Base-by-base conservation (phyloP, 352 stramenopile species). In the Phytophthora aleatoria region DNA sequence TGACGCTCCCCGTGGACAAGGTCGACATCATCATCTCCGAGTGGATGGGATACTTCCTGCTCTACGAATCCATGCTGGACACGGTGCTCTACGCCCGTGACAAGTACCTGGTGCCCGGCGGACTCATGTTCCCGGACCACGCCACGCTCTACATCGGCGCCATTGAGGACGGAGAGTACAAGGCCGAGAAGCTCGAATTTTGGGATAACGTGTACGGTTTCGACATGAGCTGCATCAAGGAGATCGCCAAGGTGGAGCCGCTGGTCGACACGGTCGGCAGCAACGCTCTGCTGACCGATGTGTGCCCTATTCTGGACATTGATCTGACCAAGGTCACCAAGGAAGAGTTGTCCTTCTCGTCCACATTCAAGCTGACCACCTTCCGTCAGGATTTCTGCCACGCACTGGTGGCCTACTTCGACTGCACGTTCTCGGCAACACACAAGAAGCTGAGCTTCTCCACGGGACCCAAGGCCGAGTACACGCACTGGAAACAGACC, bases 401-500 rank as follows among this genome's bases (percentile, higher is more conserved):
- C 76, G 97, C 86, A 36, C 87, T 99, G 35, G 97, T 99, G 12
- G 91, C 94, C 0, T 99, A 99, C 74, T 99, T 99, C 76, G 97
- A 99, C 81, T 99, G 97, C 76, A 95, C 88, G 16, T 99, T 99
- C 81, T 97, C 92, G 30, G 77, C 75, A 35, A 91, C 96, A 39
- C 95, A 99, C 74, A 98, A 98, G 76, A 96, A 97, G 42, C 85
- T 99, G 33, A 85, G 78, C 33, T 99, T 99, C 77, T 98, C 92
- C 3, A 99, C 97, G 5, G 91, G 86, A n/a, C 85, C 90, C 3
- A 86, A 91, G 56, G 89, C 85, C 41, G 86, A 97, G 61, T 99
- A 99, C 77, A 99, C 98, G 44, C 98, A 99, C 83, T 99, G 98
- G 98, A 99, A 99, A 76, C 98, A 99, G 76, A 98, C 96, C 12